These are phyloP conservation scores for Meyerozyma athensensis DNA, from an alignment of 1,139 yeast genomes.

Conservation along the genomic window DNA sequence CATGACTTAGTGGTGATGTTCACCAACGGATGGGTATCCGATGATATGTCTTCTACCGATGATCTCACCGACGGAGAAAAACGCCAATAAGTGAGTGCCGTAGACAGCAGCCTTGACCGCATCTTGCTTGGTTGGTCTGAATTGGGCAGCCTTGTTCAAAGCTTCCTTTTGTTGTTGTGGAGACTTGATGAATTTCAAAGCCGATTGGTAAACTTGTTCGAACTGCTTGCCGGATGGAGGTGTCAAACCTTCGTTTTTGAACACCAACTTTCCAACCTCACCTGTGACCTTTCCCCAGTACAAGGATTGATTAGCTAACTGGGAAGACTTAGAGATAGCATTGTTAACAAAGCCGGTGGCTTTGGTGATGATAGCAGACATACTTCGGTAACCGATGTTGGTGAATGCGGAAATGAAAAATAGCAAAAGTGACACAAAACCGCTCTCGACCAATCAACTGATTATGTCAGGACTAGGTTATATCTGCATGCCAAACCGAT, in stretches of 20 bases:
- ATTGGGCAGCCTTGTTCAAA: conserved; percentile 35
- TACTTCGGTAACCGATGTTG: conserved; percentile 12
- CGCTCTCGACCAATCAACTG: conserved; percentile 4
- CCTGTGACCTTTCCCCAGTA: conserved; percentile 91
- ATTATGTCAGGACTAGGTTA: conserved; percentile 9
- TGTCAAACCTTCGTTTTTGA: conserved; percentile 86
- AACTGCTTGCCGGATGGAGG: conserved; percentile 83
- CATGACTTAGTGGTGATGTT: conserved; percentile 17
- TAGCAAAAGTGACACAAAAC: conserved; percentile 4
- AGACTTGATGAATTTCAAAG: conserved; percentile 34
- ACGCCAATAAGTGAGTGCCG: conserved; percentile 81
- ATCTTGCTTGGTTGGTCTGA: conserved; percentile 53
- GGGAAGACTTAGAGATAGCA: conserved; percentile 35
- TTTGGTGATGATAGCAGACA: conserved; percentile 48
- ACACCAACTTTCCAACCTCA: conserved; percentile 86
- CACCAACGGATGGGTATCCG: conserved; percentile 65
- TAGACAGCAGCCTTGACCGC: conserved; percentile 68
- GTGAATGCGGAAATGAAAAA: conserved; percentile 3
- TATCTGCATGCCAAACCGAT: conserved; percentile 55
- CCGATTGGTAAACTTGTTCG: conserved; percentile 65
- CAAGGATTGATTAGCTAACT: conserved; percentile 45
- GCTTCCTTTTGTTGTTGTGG: conserved; percentile 46
- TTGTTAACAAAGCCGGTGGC: conserved; percentile 41
- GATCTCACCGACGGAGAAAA: conserved; percentile 92
- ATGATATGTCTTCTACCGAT: conserved; percentile 92